Evolutionary conservation across 176 grass and related monocot genomes (phyloP), one percentile per base, ranked within the genome.

Genomic region (Oryza officinalis): DNA sequence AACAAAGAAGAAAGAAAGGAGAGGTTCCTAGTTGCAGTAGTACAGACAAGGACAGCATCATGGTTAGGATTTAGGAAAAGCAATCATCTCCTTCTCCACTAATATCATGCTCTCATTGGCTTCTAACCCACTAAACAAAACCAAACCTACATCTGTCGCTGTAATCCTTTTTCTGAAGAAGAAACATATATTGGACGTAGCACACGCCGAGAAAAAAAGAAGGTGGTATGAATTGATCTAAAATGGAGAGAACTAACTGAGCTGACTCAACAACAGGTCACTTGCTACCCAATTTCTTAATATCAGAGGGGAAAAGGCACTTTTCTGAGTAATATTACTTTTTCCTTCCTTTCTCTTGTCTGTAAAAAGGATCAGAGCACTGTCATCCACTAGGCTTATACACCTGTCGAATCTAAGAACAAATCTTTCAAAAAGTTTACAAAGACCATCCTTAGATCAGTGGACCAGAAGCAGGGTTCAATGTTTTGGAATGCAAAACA

Each of bases 1-100:
- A 49, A 49, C 0, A 49, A 49, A 49, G 13, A 47, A 47, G 45
- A 15, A 15, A 10, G 5, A 4, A 80, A 44, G 26, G 14, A 78
- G 59, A 63, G 57, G 25, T 40, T 6, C 20, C 52, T 57, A 57
- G n/a, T 61, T n/a, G 22, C 50, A 54, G 20, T 9, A 61, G 8
- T 25, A 25, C 57, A 46, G 41, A 72, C 40, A 40, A 65, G 57
- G 54, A 54, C 6, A 73, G 8, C 67, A 86, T 35, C 57, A 80
- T 73, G 76, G 64, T 70, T 70, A 70, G 72, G 50, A 70, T 50
- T 70, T 70, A 76, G 71, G 49, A 69, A 82, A 82, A 87, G 71
- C 13, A 76, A 11, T 74, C 52, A 57, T 57, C 18, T 71, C 23
- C 52, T 71, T 18, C 37, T 37, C 22, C 20, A n/a, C 35, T 28